Evolutionary conservation across 805 yeast genomes (phyloP).

Genomic region (Kuraishia hungarica): DNA sequence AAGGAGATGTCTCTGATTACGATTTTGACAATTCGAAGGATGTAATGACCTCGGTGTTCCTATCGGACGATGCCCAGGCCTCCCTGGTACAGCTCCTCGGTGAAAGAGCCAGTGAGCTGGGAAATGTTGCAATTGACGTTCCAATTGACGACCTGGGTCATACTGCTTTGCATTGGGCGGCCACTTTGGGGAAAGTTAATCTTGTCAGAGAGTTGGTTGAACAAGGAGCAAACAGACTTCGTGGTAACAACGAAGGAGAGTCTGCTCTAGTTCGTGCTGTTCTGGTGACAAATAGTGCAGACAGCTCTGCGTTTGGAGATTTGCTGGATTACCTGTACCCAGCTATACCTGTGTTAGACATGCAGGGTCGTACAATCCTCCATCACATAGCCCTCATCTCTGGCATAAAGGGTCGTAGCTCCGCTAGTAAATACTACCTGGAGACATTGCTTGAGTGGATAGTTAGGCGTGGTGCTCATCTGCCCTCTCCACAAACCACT

Average conservation of each 20-base stretch:
- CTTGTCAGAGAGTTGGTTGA: constrained; percentile 63
- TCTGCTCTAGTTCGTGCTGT: constrained; percentile 81
- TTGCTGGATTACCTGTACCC: constrained; percentile 72
- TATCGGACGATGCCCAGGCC: constrained; percentile 28
- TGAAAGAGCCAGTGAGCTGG: constrained; percentile 17
- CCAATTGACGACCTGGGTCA: constrained; percentile 92
- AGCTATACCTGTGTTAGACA: constrained; percentile 54
- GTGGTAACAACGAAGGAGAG: constrained; percentile 81
- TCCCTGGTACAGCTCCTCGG: constrained; percentile 18
- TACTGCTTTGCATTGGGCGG: constrained; percentile 92
- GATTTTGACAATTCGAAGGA: constrained; percentile 31
- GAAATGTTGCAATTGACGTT: constrained; percentile 57
- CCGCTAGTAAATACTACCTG: constrained; percentile 65
- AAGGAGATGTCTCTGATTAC: constrained; percentile 6
- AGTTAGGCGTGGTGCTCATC: constrained; percentile 41
- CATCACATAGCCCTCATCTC: constrained; percentile 84
- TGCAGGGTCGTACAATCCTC: constrained; percentile 67
- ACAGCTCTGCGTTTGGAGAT: constrained; percentile 63
- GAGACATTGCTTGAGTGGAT: constrained; percentile 74
- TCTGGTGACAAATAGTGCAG: constrained; percentile 76
- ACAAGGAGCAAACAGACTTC: constrained; percentile 56
- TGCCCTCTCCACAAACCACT: constrained; percentile 33
- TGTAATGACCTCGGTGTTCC: constrained; percentile 41
- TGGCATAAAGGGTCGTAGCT: constrained; percentile 64
- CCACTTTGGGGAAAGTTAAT: constrained; percentile 74